Conservation (phyloP, 805 yeast species). For the Ogataea wickerhamii region DNA sequence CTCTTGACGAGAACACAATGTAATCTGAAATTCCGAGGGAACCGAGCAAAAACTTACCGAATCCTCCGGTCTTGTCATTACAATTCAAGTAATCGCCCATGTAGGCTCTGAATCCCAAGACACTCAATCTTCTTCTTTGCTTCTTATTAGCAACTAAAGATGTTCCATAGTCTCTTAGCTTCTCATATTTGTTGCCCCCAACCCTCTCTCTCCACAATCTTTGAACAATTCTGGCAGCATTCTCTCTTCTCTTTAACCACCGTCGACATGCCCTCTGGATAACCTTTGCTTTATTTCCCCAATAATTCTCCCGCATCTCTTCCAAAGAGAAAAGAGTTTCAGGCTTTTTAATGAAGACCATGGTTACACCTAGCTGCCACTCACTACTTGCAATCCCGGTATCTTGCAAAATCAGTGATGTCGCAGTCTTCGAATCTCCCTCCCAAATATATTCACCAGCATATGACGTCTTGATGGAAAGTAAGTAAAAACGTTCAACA, state of each 20-base stretch:
- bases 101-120: conserved; percentile 82
- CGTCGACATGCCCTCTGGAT: conserved; percentile 97
- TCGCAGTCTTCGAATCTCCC: conserved; percentile 53
- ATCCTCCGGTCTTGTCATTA: conserved; percentile 64
- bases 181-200: conserved; percentile 79
- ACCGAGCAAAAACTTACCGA: conserved; percentile 70
- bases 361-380: conserved; percentile 87
- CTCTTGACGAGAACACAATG: conserved; percentile 75
- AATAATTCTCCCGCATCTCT: conserved; percentile 92
- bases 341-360: conserved; percentile 93
- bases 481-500: conserved; percentile 86
- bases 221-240: conserved; percentile 80
- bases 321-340: conserved; percentile 94
- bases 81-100: conserved; percentile 94
- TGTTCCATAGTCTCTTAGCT: conserved; percentile 82
- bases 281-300: conserved; percentile 98
- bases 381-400: conserved; percentile 73
- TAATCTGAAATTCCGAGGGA: conserved; percentile 66
- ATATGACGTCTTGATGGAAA: conserved; percentile 87
- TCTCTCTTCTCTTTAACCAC: conserved; percentile 73
- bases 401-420: conserved; percentile 45
- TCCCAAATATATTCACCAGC: conserved; percentile 70
- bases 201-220: conserved; percentile 75
- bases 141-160: conserved; percentile 67
- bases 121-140: conserved; percentile 84